Evolutionary conservation across 106 monocot genomes (phyloP), one percentile per base, ranked within the genome.

Genomic region (Posidonia australis): DNA sequence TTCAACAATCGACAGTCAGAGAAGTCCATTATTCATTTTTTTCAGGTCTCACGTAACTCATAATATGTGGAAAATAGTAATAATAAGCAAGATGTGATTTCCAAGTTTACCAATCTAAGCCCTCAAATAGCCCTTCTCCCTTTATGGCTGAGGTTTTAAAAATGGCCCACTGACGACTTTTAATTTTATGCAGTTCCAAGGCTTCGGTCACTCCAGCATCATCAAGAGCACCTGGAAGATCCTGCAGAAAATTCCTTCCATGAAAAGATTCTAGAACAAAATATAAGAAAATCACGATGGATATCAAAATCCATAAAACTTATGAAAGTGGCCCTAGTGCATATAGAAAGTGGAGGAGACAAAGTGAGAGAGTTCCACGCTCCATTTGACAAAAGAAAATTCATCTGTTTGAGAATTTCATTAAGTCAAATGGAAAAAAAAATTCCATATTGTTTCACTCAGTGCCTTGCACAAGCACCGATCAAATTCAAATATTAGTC

Each of bases 71-170:
- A 46, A 47, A 11, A 46, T 47, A 3, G 22, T 10, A 0, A 47
- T 10, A 0, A 47, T 30, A 58, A 25, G 28, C 14, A 5, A 17
- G 10, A n/a, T 61, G 17, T 16, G 30, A 59, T 36, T 36, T 42
- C 13, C n/a, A 41, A 11, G 18, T 16, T 61, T 82, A 90, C 90
- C 94, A 96, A 63, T 90, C 94, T 76, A 96, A 78, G 25, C 94
- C 94, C 72, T 96, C 94, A 72, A 96, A 96, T 28, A 96, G 74
- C 5, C 94, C 94, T 70, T 96, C 94, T 47, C 94, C 94, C 80
- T 90, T 96, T 29, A 96, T 86, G 49, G 94, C 94, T 29, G 94
- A 96, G 7, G 94, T 86, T 74, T 96, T 96, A 41, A 90, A 96
- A 75, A 96, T 90, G 47, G 94, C 78, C 94, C 94, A 96, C 57